Conservation (phyloP, 805 yeast species). For the Wickerhamiella brachini region DNA sequence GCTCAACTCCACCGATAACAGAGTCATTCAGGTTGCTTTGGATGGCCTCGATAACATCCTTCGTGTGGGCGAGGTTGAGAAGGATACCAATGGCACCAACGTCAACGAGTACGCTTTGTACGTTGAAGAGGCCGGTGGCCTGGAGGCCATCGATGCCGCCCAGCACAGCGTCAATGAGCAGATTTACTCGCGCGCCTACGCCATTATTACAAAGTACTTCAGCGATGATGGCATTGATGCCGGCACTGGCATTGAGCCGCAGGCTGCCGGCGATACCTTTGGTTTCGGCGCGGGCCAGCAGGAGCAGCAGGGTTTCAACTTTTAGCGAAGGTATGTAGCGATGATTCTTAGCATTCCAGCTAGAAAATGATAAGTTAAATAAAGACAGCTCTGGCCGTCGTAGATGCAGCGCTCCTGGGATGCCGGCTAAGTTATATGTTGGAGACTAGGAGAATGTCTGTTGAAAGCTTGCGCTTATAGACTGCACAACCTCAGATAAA, state of each 20-base stretch:
- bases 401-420: no score
- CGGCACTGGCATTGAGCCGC: conserved; percentile 48
- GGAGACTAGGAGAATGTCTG: no score
- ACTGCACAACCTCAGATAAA: no score
- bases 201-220: conserved; percentile 83
- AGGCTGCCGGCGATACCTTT: conserved; percentile 69
- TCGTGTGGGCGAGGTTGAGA: conserved; percentile 87
- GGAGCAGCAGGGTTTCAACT: background rate
- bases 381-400: no score
- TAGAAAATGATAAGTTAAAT: background rate
- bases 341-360: background rate
- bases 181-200: conserved; percentile 81
- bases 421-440: no score
- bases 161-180: conserved; percentile 86
- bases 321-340: background rate
- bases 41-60: conserved; percentile 91
- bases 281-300: conserved; percentile 47
- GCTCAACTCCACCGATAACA: conserved; percentile 73
- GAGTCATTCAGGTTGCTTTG: conserved; percentile 84
- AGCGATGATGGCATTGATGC: conserved; percentile 54
- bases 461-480: no score
- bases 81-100: conserved; percentile 53
- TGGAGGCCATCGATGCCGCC: conserved; percentile 88
- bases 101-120: conserved; percentile 79
- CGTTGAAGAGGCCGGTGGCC: conserved; percentile 97